Conservation (phyloP, 768 basidiomycete genomes). For the Daedalea quercina region DNA sequence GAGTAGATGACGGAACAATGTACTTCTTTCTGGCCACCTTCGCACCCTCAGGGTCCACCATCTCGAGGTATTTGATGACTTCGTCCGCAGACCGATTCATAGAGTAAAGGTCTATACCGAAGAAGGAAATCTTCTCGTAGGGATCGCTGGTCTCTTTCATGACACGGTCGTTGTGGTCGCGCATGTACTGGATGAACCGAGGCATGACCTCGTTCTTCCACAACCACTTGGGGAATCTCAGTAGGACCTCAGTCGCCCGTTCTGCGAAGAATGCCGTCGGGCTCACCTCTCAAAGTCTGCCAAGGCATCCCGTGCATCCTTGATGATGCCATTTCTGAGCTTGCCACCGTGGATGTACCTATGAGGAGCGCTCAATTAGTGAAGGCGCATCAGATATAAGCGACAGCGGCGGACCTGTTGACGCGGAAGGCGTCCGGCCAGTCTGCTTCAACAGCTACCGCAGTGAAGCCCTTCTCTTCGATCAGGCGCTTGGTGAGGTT, state of each 20-base stretch:
- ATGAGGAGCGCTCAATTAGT: neutral
- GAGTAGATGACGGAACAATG: constrained; percentile 1
- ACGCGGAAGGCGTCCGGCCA: constrained; percentile 27
- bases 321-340: constrained; percentile 9
- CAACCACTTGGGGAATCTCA: constrained; percentile 26
- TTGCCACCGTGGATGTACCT: constrained; percentile 17
- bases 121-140: constrained; percentile 18
- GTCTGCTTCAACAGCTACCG: constrained; percentile 24
- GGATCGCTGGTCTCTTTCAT: constrained; percentile 9
- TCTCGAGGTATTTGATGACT: constrained; percentile 21
- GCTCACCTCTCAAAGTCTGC: constrained; percentile 16
- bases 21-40: constrained; percentile 19
- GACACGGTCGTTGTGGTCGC: constrained; percentile 14
- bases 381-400: neutral
- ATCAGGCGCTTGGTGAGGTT: constrained; percentile 23
- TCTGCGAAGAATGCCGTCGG: neutral
- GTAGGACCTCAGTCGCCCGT: neutral
- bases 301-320: constrained; percentile 11
- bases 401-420: constrained; percentile 14
- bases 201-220: constrained; percentile 26
- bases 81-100: constrained; percentile 19
- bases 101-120: constrained; percentile 24
- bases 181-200: constrained; percentile 19
- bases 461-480: constrained; percentile 23
- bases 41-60: constrained; percentile 21